Conservation (phyloP, 208 protist genomes). For the Leishmania mexicana region DNA sequence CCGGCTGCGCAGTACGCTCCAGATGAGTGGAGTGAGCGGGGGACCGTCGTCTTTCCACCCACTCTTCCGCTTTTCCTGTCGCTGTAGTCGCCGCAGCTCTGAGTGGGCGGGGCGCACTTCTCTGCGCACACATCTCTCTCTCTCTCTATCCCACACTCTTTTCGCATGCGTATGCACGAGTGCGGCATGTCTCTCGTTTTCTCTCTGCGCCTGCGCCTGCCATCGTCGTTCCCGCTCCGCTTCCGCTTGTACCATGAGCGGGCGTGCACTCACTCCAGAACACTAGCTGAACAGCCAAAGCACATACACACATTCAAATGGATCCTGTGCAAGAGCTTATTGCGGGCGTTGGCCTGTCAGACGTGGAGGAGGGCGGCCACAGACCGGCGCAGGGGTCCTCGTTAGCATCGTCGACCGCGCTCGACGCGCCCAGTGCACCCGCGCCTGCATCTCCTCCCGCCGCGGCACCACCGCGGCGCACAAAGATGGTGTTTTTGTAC, state of each 20-base stretch:
- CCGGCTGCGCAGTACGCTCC: not conserved
- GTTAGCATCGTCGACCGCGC: not conserved
- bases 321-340: conserved; percentile 25
- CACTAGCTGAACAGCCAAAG: not conserved
- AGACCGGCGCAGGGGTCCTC: not conserved
- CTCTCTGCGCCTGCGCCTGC: not conserved
- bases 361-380: conserved; percentile 9
- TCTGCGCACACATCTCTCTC: not conserved
- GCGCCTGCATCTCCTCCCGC: not conserved
- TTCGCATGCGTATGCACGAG: not conserved
- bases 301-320: conserved; percentile 11
- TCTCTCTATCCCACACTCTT: not conserved
- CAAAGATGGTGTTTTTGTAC: conserved; percentile 78
- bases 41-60: not conserved
- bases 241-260: not conserved
- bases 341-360: conserved; percentile 4
- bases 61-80: not conserved
- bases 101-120: not conserved
- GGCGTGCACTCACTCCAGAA: not conserved
- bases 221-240: not conserved
- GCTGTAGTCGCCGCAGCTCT: not conserved
- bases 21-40: not conserved
- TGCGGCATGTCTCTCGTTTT: not conserved
- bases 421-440: not conserved
- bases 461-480: conserved; percentile 13